phyloP scores from a whole-genome alignment of 2,329 filamentous ascomycete genomes.

The Fusarium sp. region DNA sequence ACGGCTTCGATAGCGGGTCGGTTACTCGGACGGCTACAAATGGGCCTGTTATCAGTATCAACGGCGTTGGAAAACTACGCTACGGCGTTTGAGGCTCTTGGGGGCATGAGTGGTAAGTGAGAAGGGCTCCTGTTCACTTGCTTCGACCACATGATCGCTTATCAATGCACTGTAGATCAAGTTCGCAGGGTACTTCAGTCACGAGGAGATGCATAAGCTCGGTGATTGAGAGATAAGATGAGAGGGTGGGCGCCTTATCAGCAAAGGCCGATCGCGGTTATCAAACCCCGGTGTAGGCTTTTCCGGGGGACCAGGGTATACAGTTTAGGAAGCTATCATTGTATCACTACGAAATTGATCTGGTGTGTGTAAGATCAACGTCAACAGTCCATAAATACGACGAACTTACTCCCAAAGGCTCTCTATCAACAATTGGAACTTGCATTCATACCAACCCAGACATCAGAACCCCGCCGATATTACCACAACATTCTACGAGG shows the following conservation, averaged over 20 bases:
- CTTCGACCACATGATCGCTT: not conserved
- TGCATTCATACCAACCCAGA: not conserved
- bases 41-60: not conserved
- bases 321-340: not conserved
- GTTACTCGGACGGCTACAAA: not conserved
- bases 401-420: not conserved
- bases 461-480: not conserved
- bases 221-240: not conserved
- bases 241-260: not conserved
- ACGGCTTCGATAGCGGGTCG: not conserved
- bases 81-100: not conserved
- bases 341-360: not conserved
- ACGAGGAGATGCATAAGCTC: not conserved
- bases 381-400: not conserved
- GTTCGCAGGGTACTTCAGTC: not conserved
- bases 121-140: not conserved
- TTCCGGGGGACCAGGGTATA: not conserved
- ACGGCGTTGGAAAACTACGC: not conserved
- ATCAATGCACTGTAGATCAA: not conserved
- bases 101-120: not conserved
- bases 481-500: not conserved
- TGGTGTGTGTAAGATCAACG: not conserved
- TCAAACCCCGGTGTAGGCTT: not conserved
- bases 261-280: not conserved
- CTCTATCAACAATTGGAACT: not conserved